Evolutionary conservation across 306 rosid species (phyloP), one percentile per base, ranked within the genome.

Genomic region (Inga leiocalycina): DNA sequence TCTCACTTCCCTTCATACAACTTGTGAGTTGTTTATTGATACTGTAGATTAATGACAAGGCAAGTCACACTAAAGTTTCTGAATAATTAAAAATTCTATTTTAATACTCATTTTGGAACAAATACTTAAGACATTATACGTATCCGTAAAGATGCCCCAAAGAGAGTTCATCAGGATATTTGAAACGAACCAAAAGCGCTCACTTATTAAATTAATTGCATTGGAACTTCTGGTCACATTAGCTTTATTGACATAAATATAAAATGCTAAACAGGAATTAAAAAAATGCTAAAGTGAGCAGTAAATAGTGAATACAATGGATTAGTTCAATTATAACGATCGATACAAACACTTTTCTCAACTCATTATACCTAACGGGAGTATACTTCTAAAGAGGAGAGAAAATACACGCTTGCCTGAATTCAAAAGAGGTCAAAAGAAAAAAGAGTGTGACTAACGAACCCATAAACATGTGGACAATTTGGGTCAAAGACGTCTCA

Each of bases 401-500:
- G 86, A 87, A 88, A 87, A 73, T 44, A 87, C 88, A 87, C 86
- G 91, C 89, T 81, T 87, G 89, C 85, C 32, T 76, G 48, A 62
- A 24, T 71, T 85, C 81, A 45, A 80, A 81, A 83, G 75, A 76
- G 93, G 97, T 93, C 98, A 90, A 91, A 92, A 88, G 78, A 83
- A 83, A 86, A 74, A 71, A 71, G 69, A 54, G 20, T 19, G 78
- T 75, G 59, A 54, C 51, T 57, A 70, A 71, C 72, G 43, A 83
- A 72, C 81, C 78, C 51, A 41, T 77, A 79, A 8, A 83, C 37
- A 24, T 85, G 89, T 77, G 57, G 41, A 66, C 81, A 85, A 68
- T 88, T 93, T 88, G 85, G 82, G 97, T 93, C 97, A 93, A 93
- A 93, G 90, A 93, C 98, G 98, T 86, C 87, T 93, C 89, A 79